These are phyloP conservation scores for Colletotrichum abscissum DNA, from an alignment of 2,329 filamentous ascomycete genomes.

Conservation along the genomic window DNA sequence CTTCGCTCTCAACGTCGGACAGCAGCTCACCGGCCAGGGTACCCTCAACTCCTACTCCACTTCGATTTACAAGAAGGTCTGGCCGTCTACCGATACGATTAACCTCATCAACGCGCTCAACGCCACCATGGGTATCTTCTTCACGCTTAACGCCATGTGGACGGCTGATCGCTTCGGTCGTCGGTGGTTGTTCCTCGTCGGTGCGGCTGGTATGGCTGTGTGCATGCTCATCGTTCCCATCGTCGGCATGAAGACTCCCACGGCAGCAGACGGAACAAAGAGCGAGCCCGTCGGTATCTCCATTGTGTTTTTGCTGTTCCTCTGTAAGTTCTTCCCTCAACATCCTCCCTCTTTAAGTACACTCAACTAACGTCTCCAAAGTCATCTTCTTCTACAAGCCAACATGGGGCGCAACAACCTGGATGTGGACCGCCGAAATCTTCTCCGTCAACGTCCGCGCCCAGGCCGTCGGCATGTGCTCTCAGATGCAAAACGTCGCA, in stretches of 20 bases:
- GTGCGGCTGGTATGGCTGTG: conserved; percentile 74
- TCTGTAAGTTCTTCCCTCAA: conserved; percentile 69
- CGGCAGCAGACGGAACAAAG: conserved; percentile 63
- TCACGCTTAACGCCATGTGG: conserved; percentile 80
- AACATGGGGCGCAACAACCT: conserved; percentile 76
- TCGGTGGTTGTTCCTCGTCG: conserved; percentile 76
- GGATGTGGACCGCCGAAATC: conserved; percentile 78
- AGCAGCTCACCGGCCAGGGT: conserved; percentile 79
- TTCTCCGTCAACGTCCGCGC: conserved; percentile 80
- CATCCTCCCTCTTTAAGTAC: background rate
- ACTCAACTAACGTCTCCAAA: background rate
- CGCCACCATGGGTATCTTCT: conserved; percentile 77
- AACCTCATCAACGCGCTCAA: conserved; percentile 81
- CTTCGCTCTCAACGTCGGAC: conserved; percentile 75
- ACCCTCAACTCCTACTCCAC: conserved; percentile 79
- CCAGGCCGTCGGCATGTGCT: conserved; percentile 76
- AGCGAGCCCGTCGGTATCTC: conserved; percentile 70
- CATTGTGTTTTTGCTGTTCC: conserved; percentile 76
- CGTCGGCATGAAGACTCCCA: conserved; percentile 61
- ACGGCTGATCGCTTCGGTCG: conserved; percentile 78
- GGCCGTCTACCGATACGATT: conserved; percentile 67
- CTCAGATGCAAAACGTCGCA: conserved; percentile 71
- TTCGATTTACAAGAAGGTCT: conserved; percentile 80
- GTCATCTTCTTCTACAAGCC: conserved; percentile 74
- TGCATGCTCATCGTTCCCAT: conserved; percentile 76